Percentiles rank a stretch among this genome's conserved stretches.
Evolutionary conservation across 495 filamentous ascomycete species (phyloP).

Genomic region (Penicillium paxilli): DNA sequence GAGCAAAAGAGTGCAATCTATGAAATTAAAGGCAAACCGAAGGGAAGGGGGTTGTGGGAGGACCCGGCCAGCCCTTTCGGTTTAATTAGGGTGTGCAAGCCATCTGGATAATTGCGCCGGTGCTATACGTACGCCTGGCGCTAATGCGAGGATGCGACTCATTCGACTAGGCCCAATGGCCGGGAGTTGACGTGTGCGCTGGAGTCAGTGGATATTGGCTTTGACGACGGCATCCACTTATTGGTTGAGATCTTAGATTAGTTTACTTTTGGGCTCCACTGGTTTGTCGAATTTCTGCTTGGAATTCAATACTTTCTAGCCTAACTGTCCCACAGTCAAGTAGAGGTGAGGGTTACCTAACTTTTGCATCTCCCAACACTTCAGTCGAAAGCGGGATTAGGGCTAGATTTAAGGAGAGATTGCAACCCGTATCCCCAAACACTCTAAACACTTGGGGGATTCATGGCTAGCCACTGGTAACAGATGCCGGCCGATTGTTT

Average conservation of each 20-base stretch:
- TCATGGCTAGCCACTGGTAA: neutral
- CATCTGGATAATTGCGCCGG: neutral
- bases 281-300: conserved; percentile 8
- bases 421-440: no score
- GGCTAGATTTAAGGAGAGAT: no score
- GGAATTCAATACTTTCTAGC: neutral
- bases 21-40: neutral
- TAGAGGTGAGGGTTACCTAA: neutral
- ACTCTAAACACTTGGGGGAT: no score
- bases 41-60: neutral
- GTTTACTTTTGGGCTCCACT: neutral
- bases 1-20: neutral
- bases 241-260: neutral
- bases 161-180: neutral
- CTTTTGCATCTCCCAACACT: no score
- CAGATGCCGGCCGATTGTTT: neutral
- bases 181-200: conserved; percentile 16
- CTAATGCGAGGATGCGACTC: conserved; percentile 1
- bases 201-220: conserved; percentile 5
- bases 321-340: neutral
- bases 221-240: neutral
- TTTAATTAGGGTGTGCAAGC: neutral
- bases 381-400: no score
- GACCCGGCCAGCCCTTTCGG: neutral
- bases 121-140: conserved; percentile 9